A percentile compares a stretch with the other conserved stretches of the same genome.
Conservation (phyloP, 1,284 basidiomycete genomes). For the Fomitiporia mediterranea region DNA sequence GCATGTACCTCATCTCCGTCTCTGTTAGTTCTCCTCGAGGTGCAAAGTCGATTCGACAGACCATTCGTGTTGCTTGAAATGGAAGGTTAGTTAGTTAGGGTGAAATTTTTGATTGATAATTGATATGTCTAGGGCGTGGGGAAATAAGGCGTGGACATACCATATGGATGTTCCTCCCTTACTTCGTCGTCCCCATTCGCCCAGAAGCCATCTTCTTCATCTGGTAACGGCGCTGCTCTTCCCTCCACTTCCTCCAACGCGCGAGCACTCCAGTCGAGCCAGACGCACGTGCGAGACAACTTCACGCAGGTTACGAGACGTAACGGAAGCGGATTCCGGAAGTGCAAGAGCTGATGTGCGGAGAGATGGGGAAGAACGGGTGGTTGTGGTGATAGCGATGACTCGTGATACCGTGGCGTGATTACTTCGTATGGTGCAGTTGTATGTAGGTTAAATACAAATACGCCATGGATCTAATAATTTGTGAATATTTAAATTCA, state of each 20-base stretch:
- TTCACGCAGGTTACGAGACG: constrained; percentile 15
- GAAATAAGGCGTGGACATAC: background rate
- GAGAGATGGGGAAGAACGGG: constrained; percentile 8
- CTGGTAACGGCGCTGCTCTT: background rate
- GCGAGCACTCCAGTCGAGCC: constrained; percentile 15
- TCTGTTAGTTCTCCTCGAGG: background rate
- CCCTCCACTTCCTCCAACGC: constrained; percentile 10
- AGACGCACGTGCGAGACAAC: constrained; percentile 15
- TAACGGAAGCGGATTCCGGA: constrained; percentile 9
- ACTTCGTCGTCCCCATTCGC: background rate
- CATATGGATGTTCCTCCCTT: constrained; percentile 12
- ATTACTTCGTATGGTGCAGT: background rate
- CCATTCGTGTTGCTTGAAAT: constrained; percentile 1
- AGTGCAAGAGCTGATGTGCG: constrained; percentile 9
- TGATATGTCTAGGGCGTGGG: too few species aligned
- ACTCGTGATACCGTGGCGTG: background rate
- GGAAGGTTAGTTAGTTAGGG: background rate
- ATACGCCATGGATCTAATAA: constrained; percentile 8
- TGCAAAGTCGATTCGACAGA: constrained; percentile 8
- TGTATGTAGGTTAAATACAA: constrained; percentile 9
- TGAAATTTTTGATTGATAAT: background rate
- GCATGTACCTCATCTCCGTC: background rate
- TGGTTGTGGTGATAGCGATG: background rate
- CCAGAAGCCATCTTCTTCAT: background rate
- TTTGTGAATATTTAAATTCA: too few species aligned